Base-by-base conservation (phyloP, 345 rosid genomes). In the Salix caprea region DNA sequence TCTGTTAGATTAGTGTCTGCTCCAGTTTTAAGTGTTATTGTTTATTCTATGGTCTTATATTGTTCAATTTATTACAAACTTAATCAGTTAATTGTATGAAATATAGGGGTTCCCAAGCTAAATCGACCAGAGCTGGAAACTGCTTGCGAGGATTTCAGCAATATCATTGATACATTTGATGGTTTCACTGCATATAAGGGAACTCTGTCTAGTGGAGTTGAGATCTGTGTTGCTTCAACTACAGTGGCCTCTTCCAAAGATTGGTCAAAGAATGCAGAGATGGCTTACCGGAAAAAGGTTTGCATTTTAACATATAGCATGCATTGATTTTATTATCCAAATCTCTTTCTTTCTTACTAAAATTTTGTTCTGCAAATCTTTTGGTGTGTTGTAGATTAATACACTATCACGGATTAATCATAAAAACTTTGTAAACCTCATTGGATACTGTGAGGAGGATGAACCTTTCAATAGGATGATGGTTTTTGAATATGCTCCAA, bases 141-240 rank as follows among this genome's bases (percentile, higher is more conserved):
- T 84, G 99, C 99, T 36, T 96, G 99, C 62, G 99, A 96, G 85
- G 99, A 96, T 86, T 96, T 96, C 81, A 94, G 99, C 86, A 96
- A 96, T 74, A 96, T 96, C 65, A 88, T 96, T 68, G 87, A 85
- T 74, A 86, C 92, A 24, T 36, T 75, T 48, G 87, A 88, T 24
- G 85, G 89, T 66, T 92, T 85, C 82, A 88, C 82, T 69, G 69
- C 89, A 32, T 96, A 90, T 80, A 96, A 96, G 87, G 98, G 99
- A 86, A 96, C 99, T 42, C 82, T 96, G 30, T 96, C 99, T 36
- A 94, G 96, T 65, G 98, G 99, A 69, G 98, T 94, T 82, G 99
- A 96, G 88, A 96, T 96, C 28, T 96, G 91, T 18, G 99, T 94
- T 79, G 86, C 90, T 46, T 84, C 97, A 65, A 84, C 91, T 28